These are phyloP conservation scores for Neonothopanus nambi DNA, from an alignment of 1,284 basidiomycete species.

Conservation along the genomic window DNA sequence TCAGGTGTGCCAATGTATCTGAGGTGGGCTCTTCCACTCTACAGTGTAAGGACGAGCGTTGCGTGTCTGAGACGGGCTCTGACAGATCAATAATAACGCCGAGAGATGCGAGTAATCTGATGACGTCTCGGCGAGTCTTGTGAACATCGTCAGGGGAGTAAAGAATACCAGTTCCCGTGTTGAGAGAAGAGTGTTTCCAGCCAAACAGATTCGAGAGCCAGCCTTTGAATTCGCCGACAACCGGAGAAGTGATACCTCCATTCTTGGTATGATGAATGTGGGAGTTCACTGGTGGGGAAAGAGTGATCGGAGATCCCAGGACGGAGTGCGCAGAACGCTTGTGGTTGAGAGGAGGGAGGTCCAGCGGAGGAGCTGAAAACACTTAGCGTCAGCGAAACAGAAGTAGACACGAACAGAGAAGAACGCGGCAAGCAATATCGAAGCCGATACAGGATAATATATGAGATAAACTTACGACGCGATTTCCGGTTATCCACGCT, in stretches of 20 bases:
- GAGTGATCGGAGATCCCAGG: conserved; percentile 19
- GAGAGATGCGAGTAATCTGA: conserved; percentile 65
- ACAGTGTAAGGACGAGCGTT: conserved; percentile 62
- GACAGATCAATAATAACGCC: conserved; percentile 54
- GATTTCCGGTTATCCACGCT: conserved; percentile 32
- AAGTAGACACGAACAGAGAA: conserved; percentile 11
- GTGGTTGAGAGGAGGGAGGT: conserved; percentile 24
- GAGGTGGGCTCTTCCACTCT: conserved; percentile 55
- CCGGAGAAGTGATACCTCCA: conserved; percentile 42
- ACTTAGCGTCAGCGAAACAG: conserved; percentile 4
- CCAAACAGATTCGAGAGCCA: conserved; percentile 82
- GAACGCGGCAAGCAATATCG: conserved; percentile 3
- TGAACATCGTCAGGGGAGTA: conserved; percentile 66
- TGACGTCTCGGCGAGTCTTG: conserved; percentile 64
- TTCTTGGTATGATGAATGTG: conserved; percentile 17
- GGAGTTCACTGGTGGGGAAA: conserved; percentile 20
- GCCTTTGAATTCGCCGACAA: conserved; percentile 79
- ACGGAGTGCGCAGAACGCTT: conserved; percentile 19
- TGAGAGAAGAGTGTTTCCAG: conserved; percentile 51
- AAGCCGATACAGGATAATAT: conserved; percentile 5
- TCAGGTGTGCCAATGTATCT: conserved; percentile 21
- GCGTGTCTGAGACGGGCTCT: conserved; percentile 24
- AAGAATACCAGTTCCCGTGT: conserved; percentile 48
- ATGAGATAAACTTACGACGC: conserved; percentile 48
- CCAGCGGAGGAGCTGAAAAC: conserved; percentile 29